Evolutionary conservation across 2,329 filamentous ascomycete genomes (phyloP).

Genomic region (Xylariomycetidae sp.): DNA sequence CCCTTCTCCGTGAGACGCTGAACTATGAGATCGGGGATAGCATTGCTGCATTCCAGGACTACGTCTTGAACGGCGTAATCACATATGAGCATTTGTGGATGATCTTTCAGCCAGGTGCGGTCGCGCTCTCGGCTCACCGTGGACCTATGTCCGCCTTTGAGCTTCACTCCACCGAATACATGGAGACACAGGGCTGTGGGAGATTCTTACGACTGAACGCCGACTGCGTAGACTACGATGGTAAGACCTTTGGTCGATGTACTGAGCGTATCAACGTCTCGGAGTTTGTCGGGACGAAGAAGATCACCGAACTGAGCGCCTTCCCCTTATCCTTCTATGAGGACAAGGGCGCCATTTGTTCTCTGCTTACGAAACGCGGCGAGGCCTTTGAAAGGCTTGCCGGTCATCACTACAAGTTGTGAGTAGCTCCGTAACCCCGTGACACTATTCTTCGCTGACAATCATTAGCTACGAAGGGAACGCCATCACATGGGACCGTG

Average conservation of each 20-base stretch:
- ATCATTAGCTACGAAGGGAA: conserved; percentile 27
- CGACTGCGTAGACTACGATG: conserved; percentile 44
- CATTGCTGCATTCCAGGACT: conserved; percentile 47
- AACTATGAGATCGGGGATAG: conserved; percentile 45
- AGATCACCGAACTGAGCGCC: conserved; percentile 37
- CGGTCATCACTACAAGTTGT: conserved; percentile 44
- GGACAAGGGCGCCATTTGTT: conserved; percentile 29
- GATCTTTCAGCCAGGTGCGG: conserved; percentile 43
- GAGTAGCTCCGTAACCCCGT: conserved; percentile 18
- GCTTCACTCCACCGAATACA: conserved; percentile 33
- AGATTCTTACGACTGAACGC: conserved; percentile 34
- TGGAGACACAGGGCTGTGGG: conserved; percentile 35
- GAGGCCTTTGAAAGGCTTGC: conserved; percentile 39
- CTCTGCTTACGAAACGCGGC: conserved; percentile 35
- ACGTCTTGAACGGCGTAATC: conserved; percentile 43
- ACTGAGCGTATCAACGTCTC: conserved; percentile 31
- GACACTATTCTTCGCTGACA: no score
- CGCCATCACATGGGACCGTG: conserved; percentile 31
- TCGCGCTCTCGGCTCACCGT: conserved; percentile 33
- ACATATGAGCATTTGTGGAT: conserved; percentile 49
- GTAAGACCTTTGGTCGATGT: conserved; percentile 40
- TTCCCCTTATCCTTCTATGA: conserved; percentile 42
- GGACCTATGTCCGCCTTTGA: conserved; percentile 35
- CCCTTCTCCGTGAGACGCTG: conserved; percentile 42
- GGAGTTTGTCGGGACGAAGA: conserved; percentile 39